Conservation (phyloP, 371 early-diverging fungal genomes). For the Saksenaea vasiformis region DNA sequence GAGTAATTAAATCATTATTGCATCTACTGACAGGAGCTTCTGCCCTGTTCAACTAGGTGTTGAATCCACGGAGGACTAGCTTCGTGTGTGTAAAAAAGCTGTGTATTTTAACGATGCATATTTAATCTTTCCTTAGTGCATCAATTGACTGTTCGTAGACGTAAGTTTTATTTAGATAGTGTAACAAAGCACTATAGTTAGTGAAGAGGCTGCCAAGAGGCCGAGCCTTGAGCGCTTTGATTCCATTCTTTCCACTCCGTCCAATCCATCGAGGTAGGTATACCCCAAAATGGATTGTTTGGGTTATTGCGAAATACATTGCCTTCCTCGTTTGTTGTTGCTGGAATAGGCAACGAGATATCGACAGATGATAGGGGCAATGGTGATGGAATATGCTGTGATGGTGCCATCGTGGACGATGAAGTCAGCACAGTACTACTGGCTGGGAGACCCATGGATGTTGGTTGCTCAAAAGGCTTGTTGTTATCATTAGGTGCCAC, state of each 20-base stretch:
- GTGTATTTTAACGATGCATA: no score
- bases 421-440: neutral
- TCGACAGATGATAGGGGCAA: conserved; percentile 7
- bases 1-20: no score
- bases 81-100: no score
- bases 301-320: conserved; percentile 41
- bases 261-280: conserved; percentile 51
- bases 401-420: conserved; percentile 8
- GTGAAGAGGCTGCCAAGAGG: neutral
- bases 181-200: neutral
- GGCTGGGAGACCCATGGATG: neutral
- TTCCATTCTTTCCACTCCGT: conserved; percentile 49
- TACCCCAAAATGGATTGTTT: conserved; percentile 47
- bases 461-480: neutral
- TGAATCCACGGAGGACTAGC: no score
- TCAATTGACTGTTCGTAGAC: no score
- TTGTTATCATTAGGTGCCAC: neutral
- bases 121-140: no score
- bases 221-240: conserved; percentile 20
- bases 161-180: no score
- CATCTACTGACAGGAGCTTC: no score
- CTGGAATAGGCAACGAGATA: neutral
- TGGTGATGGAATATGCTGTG: neutral
- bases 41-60: no score
- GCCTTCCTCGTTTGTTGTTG: conserved; percentile 8